phyloP scores from a whole-genome alignment of 768 basidiomycete species.

The Asterophora lycoperdoides region DNA sequence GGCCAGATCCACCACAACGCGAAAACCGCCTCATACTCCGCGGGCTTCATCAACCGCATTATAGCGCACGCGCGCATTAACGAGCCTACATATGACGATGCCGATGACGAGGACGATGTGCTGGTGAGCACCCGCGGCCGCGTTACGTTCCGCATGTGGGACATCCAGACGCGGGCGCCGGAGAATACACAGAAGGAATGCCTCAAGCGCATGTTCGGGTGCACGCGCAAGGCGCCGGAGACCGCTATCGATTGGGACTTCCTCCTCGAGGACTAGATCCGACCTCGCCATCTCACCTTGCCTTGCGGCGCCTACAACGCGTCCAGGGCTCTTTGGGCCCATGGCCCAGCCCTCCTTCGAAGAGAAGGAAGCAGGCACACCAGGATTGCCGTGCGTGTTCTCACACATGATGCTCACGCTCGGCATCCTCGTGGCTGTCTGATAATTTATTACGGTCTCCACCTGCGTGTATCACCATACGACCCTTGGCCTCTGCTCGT shows the following conservation, averaged over 20 bases:
- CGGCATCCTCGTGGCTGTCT: too few species aligned
- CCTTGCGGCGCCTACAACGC: too few species aligned
- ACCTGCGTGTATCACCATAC: conserved; percentile 1
- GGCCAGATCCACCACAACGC: conserved; percentile 58
- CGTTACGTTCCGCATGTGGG: conserved; percentile 78
- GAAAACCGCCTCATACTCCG: conserved; percentile 49
- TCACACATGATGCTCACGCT: background rate
- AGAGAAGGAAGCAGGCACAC: too few species aligned
- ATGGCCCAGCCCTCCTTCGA: too few species aligned
- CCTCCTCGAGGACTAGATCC: conserved; percentile 58
- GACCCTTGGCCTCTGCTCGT: background rate
- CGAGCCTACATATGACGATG: conserved; percentile 29
- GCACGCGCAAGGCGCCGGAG: conserved; percentile 50
- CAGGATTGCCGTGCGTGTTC: too few species aligned
- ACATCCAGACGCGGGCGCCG: conserved; percentile 59
- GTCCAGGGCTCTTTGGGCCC: too few species aligned
- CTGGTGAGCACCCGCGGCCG: conserved; percentile 55
- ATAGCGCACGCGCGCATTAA: conserved; percentile 49
- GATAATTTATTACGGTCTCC: background rate
- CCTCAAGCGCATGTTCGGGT: conserved; percentile 60
- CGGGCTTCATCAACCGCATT: conserved; percentile 72
- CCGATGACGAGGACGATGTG: conserved; percentile 53
- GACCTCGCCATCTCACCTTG: background rate
- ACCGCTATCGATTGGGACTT: conserved; percentile 74
- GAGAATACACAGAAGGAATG: conserved; percentile 61